Evolutionary conservation across 176 grass and related monocot genomes (phyloP), one percentile per base, ranked within the genome.

Genomic region (Triticum timopheevii): DNA sequence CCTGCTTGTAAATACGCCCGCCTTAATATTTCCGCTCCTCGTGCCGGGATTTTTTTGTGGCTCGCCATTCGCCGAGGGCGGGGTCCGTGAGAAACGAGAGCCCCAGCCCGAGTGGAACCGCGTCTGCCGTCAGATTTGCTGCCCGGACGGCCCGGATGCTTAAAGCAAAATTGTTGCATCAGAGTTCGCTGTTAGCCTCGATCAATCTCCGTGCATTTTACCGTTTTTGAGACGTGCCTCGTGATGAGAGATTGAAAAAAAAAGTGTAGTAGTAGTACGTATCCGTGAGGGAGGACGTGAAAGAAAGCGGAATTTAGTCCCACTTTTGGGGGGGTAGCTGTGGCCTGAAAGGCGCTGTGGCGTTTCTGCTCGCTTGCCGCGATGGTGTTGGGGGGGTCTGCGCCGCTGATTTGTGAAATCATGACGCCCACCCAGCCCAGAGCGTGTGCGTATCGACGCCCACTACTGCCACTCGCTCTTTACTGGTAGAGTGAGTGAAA

Each of bases 341-440:
- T n/a, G 20, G 24, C 9, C 24, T 19, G 54, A 59, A 62, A 62
- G 61, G 61, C 61, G 10, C n/a, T 34, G 30, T 68, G 27, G 30
- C 65, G 27, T 19, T 19, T 67, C 52, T 36, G 31, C 2, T 61
- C 50, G 7, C 10, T 8, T 58, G 36, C 40, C 27, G 58, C 67
- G 5, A n/a, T 75, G 78, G 3, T 19, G 61, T 42, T 44, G 19
- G 49, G 33, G 36, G 42, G 59, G 65, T 54, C 33, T 64, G 86
- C 62, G 22, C 71, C 68, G 77, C 82, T 75, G 82, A 89, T 85
- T 85, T 66, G 77, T 45, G 69, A 81, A 85, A 89, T 89, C 69
- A 68, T 85, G 77, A 80, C 77, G 31, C 61, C 66, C 66, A n/a
- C 58, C 16, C 2, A 19, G 50, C 16, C 16, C 2, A 54, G 50